Conservation (phyloP, 1,284 basidiomycete species). For the Heterobasidion irregulare region DNA sequence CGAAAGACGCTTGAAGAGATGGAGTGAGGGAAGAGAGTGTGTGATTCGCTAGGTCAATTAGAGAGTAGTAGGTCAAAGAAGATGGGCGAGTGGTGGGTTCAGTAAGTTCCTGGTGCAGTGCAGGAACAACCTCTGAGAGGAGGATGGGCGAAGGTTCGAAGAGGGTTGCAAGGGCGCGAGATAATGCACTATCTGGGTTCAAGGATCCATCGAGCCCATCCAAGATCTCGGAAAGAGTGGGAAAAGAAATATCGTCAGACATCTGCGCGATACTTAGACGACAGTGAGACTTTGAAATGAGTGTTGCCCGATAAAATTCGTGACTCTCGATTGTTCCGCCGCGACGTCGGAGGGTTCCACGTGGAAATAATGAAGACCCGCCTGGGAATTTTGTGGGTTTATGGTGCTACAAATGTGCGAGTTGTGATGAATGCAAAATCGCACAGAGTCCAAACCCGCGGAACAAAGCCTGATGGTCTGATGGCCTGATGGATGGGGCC, state of each 20-base stretch:
- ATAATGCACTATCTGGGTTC: slow-evolving; percentile 20
- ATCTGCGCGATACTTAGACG: not conserved
- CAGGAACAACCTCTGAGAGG: slow-evolving; percentile 43
- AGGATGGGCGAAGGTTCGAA: slow-evolving; percentile 70
- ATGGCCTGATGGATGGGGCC: no score
- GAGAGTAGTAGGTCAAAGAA: slow-evolving; percentile 39
- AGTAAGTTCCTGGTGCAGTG: slow-evolving; percentile 13
- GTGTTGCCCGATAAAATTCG: not conserved
- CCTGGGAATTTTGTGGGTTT: no score
- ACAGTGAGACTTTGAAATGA: not conserved
- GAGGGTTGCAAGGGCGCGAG: slow-evolving; percentile 41
- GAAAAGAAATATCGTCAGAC: slow-evolving; percentile 3
- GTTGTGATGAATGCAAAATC: no score
- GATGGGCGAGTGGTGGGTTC: slow-evolving; percentile 2
- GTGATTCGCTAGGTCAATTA: slow-evolving; percentile 53
- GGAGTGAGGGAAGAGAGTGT: slow-evolving; percentile 50
- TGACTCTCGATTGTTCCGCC: no score
- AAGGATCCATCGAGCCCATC: slow-evolving; percentile 4
- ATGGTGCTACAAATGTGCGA: no score
- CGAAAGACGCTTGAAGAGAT: slow-evolving; percentile 56
- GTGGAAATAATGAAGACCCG: no score
- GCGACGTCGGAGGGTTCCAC: no score
- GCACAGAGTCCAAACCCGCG: no score
- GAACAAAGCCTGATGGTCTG: no score
- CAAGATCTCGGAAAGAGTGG: slow-evolving; percentile 6